Percentiles rank a stretch among this genome's conserved stretches.
Evolutionary conservation across 2,329 filamentous ascomycete species (phyloP).

Genomic region (Arthrobotrys sphaeroides): DNA sequence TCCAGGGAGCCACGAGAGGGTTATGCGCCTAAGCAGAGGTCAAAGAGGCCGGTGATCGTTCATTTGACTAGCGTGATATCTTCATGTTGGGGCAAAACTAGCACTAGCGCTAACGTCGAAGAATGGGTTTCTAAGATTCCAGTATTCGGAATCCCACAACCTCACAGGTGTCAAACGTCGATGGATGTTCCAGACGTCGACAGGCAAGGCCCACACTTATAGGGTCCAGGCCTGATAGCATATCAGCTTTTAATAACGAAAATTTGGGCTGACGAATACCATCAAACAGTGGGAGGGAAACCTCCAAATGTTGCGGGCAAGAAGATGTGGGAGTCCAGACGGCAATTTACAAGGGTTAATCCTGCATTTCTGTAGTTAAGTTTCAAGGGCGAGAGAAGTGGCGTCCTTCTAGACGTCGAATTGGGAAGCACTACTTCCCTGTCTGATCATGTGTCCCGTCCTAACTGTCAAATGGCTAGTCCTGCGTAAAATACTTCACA

Average conservation of each 20-base stretch:
- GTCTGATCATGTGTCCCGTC: neutral
- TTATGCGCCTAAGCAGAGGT: constrained; percentile 6
- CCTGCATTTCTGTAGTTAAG: neutral
- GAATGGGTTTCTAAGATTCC: neutral
- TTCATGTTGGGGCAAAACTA: neutral
- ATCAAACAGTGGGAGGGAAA: neutral
- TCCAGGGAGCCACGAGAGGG: constrained; percentile 29
- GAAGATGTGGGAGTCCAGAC: constrained; percentile 16
- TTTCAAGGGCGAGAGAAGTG: constrained; percentile 24
- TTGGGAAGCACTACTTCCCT: neutral
- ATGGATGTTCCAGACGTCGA: neutral
- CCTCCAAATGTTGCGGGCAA: too few species aligned
- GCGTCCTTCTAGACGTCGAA: neutral
- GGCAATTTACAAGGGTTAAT: constrained; percentile 28
- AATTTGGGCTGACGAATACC: neutral
- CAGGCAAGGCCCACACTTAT: constrained; percentile 25
- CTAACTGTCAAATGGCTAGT: neutral
- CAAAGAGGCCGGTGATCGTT: neutral
- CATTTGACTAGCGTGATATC: neutral
- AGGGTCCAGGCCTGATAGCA: constrained; percentile 36
- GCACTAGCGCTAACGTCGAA: neutral
- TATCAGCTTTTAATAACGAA: neutral
- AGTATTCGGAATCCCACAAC: neutral
- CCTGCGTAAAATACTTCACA: neutral
- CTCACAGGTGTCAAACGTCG: constrained; percentile 18